Conservation (phyloP, 2,329 filamentous ascomycete genomes). For the Bipolaris gigantea region DNA sequence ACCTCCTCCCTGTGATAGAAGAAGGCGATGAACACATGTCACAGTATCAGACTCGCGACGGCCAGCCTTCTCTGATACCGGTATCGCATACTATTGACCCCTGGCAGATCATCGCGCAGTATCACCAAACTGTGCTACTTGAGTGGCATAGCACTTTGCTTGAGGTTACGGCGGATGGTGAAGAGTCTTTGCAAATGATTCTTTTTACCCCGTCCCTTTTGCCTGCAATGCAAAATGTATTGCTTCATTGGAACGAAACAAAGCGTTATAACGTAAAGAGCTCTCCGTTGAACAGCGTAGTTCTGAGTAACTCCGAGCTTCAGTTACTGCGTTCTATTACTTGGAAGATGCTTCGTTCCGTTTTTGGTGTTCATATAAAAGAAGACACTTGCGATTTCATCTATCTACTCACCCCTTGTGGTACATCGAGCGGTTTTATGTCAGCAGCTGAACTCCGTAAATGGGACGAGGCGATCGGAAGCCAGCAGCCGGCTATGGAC, state of each 20-base stretch:
- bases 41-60: constrained; percentile 31
- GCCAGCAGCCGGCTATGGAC: constrained; percentile 13
- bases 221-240: constrained; percentile 22
- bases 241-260: constrained; percentile 39
- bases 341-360: constrained; percentile 28
- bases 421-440: constrained; percentile 7
- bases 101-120: constrained; percentile 27
- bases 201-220: constrained; percentile 27
- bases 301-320: constrained; percentile 21
- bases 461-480: constrained; percentile 22
- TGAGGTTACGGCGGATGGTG: constrained; percentile 12
- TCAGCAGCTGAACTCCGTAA: constrained; percentile 13
- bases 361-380: constrained; percentile 26
- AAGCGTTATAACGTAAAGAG: constrained; percentile 24
- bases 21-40: constrained; percentile 21
- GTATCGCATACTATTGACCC: constrained; percentile 34
- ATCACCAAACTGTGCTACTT: constrained; percentile 14
- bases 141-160: constrained; percentile 28
- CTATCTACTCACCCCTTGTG: constrained; percentile 34
- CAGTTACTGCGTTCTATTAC: constrained; percentile 28
- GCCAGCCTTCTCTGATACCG: constrained; percentile 31
- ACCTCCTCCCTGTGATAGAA: constrained; percentile 67
- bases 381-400: constrained; percentile 33
- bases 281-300: constrained; percentile 13
- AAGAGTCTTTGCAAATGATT: constrained; percentile 24